Conservation (phyloP, 352 stramenopile genomes). For the Chrysophaeum taylorii region DNA sequence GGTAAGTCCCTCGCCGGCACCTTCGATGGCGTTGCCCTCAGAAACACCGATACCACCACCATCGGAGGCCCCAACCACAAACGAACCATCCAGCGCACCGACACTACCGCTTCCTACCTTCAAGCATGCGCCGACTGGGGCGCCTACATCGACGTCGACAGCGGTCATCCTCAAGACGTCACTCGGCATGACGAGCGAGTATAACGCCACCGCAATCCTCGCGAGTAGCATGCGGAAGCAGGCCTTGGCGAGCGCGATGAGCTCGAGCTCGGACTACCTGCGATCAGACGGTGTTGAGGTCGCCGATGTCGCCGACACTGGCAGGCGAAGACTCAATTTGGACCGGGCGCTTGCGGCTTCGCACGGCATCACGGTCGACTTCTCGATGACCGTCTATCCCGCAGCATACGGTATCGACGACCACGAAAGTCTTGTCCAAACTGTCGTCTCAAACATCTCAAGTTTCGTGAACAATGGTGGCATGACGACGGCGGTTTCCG, state of each 20-base stretch:
- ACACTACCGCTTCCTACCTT: too few species aligned
- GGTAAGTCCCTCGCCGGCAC: not conserved
- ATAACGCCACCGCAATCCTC: not conserved
- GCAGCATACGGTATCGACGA: conserved; percentile 1
- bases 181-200: not conserved
- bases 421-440: not conserved
- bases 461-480: not conserved
- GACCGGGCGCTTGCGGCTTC: not conserved
- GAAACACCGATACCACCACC: too few species aligned
- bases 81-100: too few species aligned
- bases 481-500: not conserved
- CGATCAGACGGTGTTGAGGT: not conserved
- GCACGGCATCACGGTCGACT: not conserved
- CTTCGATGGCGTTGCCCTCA: too few species aligned
- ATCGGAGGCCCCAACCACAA: too few species aligned
- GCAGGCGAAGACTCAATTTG: too few species aligned
- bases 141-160: conserved; percentile 3
- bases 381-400: not conserved
- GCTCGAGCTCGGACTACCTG: not conserved
- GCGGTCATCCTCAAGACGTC: not conserved
- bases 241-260: not conserved
- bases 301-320: not conserved
- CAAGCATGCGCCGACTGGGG: not conserved
- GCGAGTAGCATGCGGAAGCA: not conserved
- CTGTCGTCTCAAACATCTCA: not conserved